These are phyloP conservation scores for Fonsecaea pugnacius DNA, from an alignment of 2,329 filamentous ascomycete genomes.

Conservation along the genomic window DNA sequence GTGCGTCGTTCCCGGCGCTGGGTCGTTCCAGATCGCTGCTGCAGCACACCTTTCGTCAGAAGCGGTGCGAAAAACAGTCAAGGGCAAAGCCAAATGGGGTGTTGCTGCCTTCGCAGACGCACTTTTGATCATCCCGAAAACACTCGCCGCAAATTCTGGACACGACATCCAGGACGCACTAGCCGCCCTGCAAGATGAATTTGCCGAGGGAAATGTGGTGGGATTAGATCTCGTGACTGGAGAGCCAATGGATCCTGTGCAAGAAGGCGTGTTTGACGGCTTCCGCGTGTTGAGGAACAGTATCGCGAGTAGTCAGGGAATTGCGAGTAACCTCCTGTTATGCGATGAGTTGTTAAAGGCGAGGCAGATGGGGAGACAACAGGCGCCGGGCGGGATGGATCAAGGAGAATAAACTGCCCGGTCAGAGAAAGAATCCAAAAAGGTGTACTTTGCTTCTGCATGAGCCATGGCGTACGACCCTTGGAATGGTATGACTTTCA, in stretches of 20 bases:
- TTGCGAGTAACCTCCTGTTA: conserved; percentile 90
- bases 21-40: conserved; percentile 94
- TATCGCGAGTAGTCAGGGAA: conserved; percentile 90
- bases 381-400: conserved; percentile 44
- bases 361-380: conserved; percentile 76
- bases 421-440: not conserved
- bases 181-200: conserved; percentile 83
- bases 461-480: conserved; percentile 19
- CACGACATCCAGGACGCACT: conserved; percentile 96
- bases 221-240: conserved; percentile 86
- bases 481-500: not conserved
- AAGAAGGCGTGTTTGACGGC: conserved; percentile 92
- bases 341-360: conserved; percentile 98
- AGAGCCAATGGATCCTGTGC: conserved; percentile 90
- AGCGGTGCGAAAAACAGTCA: conserved; percentile 83
- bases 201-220: conserved; percentile 79
- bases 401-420: conserved; percentile 20
- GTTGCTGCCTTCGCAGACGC: conserved; percentile 95
- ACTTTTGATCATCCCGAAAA: conserved; percentile 94
- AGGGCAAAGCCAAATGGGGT: conserved; percentile 97
- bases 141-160: conserved; percentile 90
- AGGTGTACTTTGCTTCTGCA: conserved; percentile 9
- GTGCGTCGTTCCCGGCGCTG: conserved; percentile 90
- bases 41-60: conserved; percentile 86
- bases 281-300: conserved; percentile 94